These are phyloP conservation scores for Achaetomiella virescens DNA, from an alignment of 495 filamentous ascomycete genomes.

Conservation along the genomic window DNA sequence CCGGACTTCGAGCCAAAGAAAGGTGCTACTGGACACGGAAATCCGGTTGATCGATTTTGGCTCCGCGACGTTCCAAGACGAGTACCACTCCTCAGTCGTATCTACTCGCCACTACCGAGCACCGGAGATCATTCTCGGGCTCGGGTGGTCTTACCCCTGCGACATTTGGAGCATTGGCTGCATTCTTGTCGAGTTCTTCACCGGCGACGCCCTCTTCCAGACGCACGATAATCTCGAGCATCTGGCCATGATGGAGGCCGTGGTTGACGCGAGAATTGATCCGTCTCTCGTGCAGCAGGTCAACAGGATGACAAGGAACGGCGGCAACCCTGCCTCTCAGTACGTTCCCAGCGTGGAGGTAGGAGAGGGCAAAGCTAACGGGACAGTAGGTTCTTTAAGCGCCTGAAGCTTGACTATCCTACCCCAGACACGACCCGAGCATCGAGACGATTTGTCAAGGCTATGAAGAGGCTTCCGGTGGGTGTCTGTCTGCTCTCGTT, in stretches of 20 bases:
- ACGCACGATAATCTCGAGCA: slow-evolving; percentile 98
- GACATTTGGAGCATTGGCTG: slow-evolving; percentile 99
- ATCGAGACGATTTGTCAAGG: slow-evolving; percentile 85
- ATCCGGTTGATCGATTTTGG: slow-evolving; percentile 98
- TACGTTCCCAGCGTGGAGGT: slow-evolving; percentile 41
- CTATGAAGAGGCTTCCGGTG: slow-evolving; percentile 87
- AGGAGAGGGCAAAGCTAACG: slow-evolving; percentile 20
- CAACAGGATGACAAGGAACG: slow-evolving; percentile 56
- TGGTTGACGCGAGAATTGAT: slow-evolving; percentile 72
- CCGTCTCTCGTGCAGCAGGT: slow-evolving; percentile 68
- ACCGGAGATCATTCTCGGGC: slow-evolving; percentile 92
- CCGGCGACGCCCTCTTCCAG: slow-evolving; percentile 94
- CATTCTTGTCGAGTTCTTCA: slow-evolving; percentile 98
- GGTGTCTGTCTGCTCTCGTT: slow-evolving; percentile 25
- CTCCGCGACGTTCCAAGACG: slow-evolving; percentile 95
- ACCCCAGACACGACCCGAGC: slow-evolving; percentile 79
- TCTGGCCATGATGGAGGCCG: slow-evolving; percentile 98
- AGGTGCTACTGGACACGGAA: slow-evolving; percentile 88
- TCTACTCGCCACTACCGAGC: slow-evolving; percentile 94
- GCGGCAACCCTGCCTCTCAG: slow-evolving; percentile 73
- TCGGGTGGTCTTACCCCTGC: slow-evolving; percentile 96
- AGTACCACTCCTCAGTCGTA: slow-evolving; percentile 96
- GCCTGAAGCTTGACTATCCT: slow-evolving; percentile 80
- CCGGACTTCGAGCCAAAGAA: slow-evolving; percentile 76
- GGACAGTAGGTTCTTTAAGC: slow-evolving; percentile 70